Base-by-base conservation (phyloP, 176 grass and related monocot genomes). In the Musa troglodytarum region DNA sequence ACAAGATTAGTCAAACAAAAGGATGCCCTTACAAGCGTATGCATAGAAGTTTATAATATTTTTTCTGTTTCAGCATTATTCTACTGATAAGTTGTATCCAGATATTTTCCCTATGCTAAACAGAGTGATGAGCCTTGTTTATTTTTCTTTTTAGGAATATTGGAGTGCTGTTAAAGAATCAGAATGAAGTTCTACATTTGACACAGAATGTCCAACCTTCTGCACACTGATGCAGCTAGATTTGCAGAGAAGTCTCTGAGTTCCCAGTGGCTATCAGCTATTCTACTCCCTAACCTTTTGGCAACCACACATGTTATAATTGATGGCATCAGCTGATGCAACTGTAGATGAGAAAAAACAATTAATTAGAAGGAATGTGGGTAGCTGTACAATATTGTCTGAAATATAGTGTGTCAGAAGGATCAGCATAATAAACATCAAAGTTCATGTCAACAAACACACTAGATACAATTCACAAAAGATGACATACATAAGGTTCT, bases 311-410 rank as follows among this genome's bases (percentile, higher is more conserved):
- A 98, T 52, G 90, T 93, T 54, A 89, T 89, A 64, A 93, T 93
- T 16, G 90, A 87, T 5, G 94, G 94, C 88, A 98, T 98, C 82
- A 98, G 71, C 80, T 98, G 94, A 87, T 87, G 84, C 82, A 98
- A 86, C 95, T 93, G 84, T 65, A 74, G 76, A 76, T 68, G 53
- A 81, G 8, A 74, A 79, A 43, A 43, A 63, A 25, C 71, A 23
- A 19, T 57, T 53, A 69, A 73, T 79, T 65, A 83, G 52, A 19
- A 77, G 54, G 21, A 80, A 71, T 55, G 59, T 75, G 56, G 68
- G 56, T 77, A 21, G 52, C 1, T 1, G 49, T 52, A 19, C 49
- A 65, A 17, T 20, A 52, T 52, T 25, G 9, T 43, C 19, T 65
- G 58, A 2, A 65, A 16, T 11, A 43, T 43, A 21, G 43, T 51